Evolutionary conservation across 441 rosid species (phyloP).

Genomic region (Erysimum cheiri): DNA sequence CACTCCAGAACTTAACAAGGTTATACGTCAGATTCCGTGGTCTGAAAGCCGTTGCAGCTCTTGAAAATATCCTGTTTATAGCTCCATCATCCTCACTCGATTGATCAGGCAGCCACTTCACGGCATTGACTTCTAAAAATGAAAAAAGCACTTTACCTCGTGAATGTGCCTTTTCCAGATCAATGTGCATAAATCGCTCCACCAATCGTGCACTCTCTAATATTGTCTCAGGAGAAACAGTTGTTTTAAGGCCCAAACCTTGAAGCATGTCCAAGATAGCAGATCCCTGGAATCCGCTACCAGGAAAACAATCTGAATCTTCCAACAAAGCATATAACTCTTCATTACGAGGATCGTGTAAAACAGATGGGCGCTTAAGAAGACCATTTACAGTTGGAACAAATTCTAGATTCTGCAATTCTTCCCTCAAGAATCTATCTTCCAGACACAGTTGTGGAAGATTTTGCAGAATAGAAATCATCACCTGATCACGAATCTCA

Average conservation of each 20-base stretch:
- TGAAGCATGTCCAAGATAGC: constrained; percentile 84
- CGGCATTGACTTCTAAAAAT: constrained; percentile 89
- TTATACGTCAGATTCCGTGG: constrained; percentile 80
- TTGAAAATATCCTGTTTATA: constrained; percentile 76
- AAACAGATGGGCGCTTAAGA: constrained; percentile 70
- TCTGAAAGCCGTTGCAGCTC: constrained; percentile 91
- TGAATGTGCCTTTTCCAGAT: constrained; percentile 77
- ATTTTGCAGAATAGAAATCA: constrained; percentile 83
- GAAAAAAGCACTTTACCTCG: constrained; percentile 90
- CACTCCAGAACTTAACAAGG: constrained; percentile 90
- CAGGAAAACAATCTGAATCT: constrained; percentile 86
- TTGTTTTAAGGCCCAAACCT: constrained; percentile 88
- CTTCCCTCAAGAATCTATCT: constrained; percentile 74
- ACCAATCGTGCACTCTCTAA: constrained; percentile 88
- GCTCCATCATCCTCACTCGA: constrained; percentile 72
- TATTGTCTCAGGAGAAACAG: constrained; percentile 84
- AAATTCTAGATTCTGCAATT: constrained; percentile 81
- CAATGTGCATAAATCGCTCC: constrained; percentile 71
- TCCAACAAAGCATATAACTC: constrained; percentile 89
- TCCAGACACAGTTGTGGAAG: constrained; percentile 89
- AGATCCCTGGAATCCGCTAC: constrained; percentile 70
- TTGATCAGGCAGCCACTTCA: constrained; percentile 87
- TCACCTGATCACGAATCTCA: constrained; percentile 77
- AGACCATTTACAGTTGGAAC: constrained; percentile 77
- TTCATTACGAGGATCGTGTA: constrained; percentile 94